Evolutionary conservation across 768 basidiomycete genomes (phyloP).

Genomic region (Mycena floridula): DNA sequence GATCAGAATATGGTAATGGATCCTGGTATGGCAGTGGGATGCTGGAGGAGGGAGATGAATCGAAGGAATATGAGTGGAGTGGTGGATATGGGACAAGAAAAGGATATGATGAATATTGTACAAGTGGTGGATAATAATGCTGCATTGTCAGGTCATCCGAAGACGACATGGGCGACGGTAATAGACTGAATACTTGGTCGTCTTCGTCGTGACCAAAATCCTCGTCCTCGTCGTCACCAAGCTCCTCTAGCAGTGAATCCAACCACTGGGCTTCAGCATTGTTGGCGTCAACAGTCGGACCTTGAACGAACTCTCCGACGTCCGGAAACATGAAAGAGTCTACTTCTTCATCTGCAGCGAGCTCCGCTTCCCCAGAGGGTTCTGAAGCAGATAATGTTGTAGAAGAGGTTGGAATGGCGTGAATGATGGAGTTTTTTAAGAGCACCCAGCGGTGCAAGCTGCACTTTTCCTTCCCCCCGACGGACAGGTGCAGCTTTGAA

Average conservation of each 20-base stretch:
- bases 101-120: no score
- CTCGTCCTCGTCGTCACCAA: constrained; percentile 68
- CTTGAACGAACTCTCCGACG: constrained; percentile 47
- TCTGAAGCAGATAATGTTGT: constrained; percentile 4
- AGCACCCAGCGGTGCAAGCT: constrained; percentile 85
- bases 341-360: constrained; percentile 47
- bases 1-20: constrained; percentile 57
- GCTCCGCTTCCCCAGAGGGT: constrained; percentile 24
- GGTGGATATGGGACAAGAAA: constrained; percentile 47
- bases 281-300: constrained; percentile 27
- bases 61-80: constrained; percentile 39
- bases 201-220: constrained; percentile 58
- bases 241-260: constrained; percentile 69
- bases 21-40: no score
- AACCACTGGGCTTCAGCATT: constrained; percentile 77
- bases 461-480: constrained; percentile 56
- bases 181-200: constrained; percentile 54
- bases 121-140: constrained; percentile 52
- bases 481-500: constrained; percentile 64
- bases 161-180: constrained; percentile 67
- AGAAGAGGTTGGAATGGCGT: no score
- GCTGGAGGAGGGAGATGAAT: constrained; percentile 28
- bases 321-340: constrained; percentile 82
- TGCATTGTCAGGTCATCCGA: constrained; percentile 66
- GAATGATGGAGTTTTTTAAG: constrained; percentile 76